Conservation (phyloP, 176 grass and related monocot genomes). For the Elaeis guineensis region DNA sequence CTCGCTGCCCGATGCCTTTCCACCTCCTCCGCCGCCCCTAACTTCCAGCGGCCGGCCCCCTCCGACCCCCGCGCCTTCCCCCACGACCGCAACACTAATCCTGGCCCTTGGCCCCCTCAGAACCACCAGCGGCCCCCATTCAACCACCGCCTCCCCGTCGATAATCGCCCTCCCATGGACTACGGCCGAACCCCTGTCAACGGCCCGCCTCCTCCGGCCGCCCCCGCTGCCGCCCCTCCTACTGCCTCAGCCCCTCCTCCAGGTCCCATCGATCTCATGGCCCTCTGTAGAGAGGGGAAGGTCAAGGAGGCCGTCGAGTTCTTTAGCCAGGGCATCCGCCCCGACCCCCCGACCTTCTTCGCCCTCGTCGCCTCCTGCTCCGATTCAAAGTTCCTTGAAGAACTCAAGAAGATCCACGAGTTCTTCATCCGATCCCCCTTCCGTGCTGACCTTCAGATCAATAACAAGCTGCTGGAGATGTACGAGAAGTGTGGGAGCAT, state of each 20-base stretch:
- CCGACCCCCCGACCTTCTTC: slow-evolving; percentile 39
- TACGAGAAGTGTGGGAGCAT: slow-evolving; percentile 49
- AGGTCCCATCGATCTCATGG: slow-evolving; percentile 31
- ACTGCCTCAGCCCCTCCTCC: neutral
- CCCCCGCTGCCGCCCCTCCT: neutral
- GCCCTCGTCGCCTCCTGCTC: slow-evolving; percentile 51
- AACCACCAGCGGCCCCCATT: slow-evolving; percentile 13
- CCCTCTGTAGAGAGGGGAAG: slow-evolving; percentile 43
- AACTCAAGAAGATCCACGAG: slow-evolving; percentile 70
- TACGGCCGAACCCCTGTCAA: neutral
- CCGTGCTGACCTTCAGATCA: slow-evolving; percentile 45
- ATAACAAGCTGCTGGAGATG: slow-evolving; percentile 68
- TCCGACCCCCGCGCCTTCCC: slow-evolving; percentile 3
- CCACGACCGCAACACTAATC: neutral
- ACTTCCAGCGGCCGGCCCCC: slow-evolving; percentile 4
- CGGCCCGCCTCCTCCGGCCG: neutral
- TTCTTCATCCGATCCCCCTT: slow-evolving; percentile 78
- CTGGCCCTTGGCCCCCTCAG: slow-evolving; percentile 19
- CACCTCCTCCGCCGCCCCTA: slow-evolving; percentile 22
- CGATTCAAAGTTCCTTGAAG: slow-evolving; percentile 43
- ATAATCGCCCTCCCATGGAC: too few relatives aligned
- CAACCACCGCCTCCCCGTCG: neutral
- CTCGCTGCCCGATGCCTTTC: slow-evolving; percentile 21
- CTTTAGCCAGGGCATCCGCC: slow-evolving; percentile 45
- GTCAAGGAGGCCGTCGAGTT: slow-evolving; percentile 67